phyloP scores from a whole-genome alignment of 345 rosid genomes.

The Raphanus sativus region DNA sequence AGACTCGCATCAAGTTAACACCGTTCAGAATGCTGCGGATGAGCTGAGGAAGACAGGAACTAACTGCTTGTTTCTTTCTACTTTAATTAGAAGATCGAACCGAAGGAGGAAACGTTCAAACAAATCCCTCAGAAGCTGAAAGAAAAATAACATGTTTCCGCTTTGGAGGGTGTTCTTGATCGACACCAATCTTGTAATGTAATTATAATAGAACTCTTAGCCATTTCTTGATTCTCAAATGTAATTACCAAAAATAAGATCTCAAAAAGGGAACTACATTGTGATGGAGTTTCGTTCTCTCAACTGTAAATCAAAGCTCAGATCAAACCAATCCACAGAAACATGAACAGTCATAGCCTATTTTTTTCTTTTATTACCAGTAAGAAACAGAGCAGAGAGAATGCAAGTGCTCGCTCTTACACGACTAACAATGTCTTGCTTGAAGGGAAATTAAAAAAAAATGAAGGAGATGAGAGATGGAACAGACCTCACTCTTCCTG shows the following conservation, averaged over 20 bases:
- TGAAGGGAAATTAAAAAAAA: background rate
- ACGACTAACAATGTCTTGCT: slow-evolving; percentile 4
- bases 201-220: slow-evolving; percentile 19
- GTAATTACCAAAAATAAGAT: slow-evolving; percentile 2
- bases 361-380: slow-evolving; percentile 22
- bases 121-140: background rate
- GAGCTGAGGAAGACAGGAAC: slow-evolving; percentile 34
- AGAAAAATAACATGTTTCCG: background rate
- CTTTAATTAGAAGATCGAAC: slow-evolving; percentile 18
- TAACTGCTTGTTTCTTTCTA: slow-evolving; percentile 33
- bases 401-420: slow-evolving; percentile 1
- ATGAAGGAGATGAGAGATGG: slow-evolving; percentile 18
- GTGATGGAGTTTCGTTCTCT: background rate
- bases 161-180: slow-evolving; percentile 3
- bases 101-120: background rate
- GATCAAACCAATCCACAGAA: slow-evolving; percentile 23
- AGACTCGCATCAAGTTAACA: slow-evolving; percentile 25
- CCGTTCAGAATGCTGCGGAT: slow-evolving; percentile 29
- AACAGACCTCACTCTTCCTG: slow-evolving; percentile 56
- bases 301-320: slow-evolving; percentile 3
- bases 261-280: background rate
- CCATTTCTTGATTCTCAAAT: background rate
- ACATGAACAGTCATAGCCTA: slow-evolving; percentile 10
- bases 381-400: slow-evolving; percentile 21
- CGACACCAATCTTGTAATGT: slow-evolving; percentile 4